Evolutionary conservation across 371 early-diverging fungal genomes (phyloP).

Genomic region (Mucor velutinosus): DNA sequence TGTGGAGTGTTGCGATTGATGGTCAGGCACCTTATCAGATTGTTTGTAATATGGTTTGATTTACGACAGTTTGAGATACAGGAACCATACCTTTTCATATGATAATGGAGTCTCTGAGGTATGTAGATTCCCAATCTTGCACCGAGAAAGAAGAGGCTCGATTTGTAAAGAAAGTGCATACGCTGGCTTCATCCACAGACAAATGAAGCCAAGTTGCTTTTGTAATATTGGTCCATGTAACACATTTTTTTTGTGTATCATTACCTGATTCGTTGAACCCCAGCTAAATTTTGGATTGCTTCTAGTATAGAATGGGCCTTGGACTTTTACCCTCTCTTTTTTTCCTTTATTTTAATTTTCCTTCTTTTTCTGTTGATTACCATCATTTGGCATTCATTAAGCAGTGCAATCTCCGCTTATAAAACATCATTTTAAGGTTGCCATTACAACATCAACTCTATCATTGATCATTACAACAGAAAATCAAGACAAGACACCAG

Average conservation of each 20-base stretch:
- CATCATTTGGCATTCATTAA: neutral
- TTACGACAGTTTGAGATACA: no score
- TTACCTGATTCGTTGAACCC: conserved; percentile 72
- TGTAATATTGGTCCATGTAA: neutral
- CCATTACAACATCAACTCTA: neutral
- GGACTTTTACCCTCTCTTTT: conserved; percentile 60
- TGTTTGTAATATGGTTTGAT: no score
- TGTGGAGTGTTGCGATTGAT: no score
- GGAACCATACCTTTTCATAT: no score
- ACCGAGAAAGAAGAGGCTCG: no score
- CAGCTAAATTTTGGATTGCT: conserved; percentile 69
- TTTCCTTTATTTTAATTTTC: neutral
- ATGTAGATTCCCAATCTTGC: no score
- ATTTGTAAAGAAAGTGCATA: no score
- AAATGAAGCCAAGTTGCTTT: neutral
- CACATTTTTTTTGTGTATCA: neutral
- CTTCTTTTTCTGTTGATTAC: neutral
- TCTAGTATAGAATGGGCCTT: neutral
- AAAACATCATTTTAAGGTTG: neutral
- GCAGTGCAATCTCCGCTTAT: neutral
- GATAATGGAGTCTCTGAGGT: no score
- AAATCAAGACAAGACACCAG: neutral
- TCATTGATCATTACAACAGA: neutral
- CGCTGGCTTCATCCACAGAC: neutral
- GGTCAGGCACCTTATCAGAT: no score